Evolutionary conservation across 176 grass and related monocot species (phyloP).

Genomic region (Leersia perrieri): DNA sequence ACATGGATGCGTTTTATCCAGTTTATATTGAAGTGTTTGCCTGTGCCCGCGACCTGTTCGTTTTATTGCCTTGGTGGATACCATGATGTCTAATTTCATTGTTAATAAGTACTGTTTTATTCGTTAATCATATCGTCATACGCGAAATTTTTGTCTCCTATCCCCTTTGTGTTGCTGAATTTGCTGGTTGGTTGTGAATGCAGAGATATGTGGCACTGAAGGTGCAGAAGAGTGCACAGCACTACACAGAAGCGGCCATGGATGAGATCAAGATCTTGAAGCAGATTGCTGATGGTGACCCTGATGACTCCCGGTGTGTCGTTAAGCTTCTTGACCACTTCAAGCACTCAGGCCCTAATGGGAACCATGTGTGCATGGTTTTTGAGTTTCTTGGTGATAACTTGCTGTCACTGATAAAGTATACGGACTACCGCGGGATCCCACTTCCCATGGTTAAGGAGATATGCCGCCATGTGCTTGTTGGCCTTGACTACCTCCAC

Average conservation of each 20-base stretch:
- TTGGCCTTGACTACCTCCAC: slow-evolving; percentile 92
- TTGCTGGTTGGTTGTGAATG: slow-evolving; percentile 15
- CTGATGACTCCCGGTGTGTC: slow-evolving; percentile 65
- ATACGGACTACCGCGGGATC: slow-evolving; percentile 72
- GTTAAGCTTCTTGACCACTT: slow-evolving; percentile 99
- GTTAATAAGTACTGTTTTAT: background rate
- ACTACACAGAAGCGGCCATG: slow-evolving; percentile 97
- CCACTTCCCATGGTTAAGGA: slow-evolving; percentile 86
- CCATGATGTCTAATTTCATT: background rate
- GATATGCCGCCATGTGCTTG: slow-evolving; percentile 81
- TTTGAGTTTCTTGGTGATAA: slow-evolving; percentile 99
- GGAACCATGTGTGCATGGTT: slow-evolving; percentile 97
- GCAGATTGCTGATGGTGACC: slow-evolving; percentile 85
- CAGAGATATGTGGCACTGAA: slow-evolving; percentile 95
- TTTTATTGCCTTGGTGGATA: slow-evolving; percentile 1
- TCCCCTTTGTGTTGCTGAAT: slow-evolving; percentile 1
- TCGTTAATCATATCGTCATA: background rate
- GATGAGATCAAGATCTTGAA: slow-evolving; percentile 99
- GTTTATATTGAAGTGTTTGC: background rate
- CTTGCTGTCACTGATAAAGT: slow-evolving; percentile 91
- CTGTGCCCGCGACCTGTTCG: slow-evolving; percentile 35
- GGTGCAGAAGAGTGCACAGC: slow-evolving; percentile 97
- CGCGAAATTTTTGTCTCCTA: background rate
- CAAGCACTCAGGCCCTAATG: slow-evolving; percentile 93
- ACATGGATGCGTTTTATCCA: slow-evolving; percentile 26